Evolutionary conservation across 2,329 filamentous ascomycete genomes (phyloP).

Genomic region (Colletotrichum spinosum): DNA sequence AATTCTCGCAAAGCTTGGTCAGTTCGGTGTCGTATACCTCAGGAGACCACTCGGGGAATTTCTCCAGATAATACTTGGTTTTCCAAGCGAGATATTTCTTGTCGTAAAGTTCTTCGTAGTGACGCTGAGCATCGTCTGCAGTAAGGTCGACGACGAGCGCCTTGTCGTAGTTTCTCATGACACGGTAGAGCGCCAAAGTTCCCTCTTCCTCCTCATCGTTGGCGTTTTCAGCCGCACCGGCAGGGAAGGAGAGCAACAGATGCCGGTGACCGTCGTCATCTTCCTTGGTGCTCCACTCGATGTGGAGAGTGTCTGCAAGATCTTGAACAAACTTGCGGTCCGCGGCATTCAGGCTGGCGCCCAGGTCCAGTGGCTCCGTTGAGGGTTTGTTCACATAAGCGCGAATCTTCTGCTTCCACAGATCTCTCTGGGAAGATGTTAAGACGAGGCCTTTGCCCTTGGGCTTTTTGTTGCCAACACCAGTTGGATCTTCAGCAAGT

Average conservation of each 20-base stretch:
- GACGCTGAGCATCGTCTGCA: conserved; percentile 80
- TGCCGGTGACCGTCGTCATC: conserved; percentile 67
- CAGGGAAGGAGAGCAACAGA: conserved; percentile 63
- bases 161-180: conserved; percentile 91
- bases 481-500: conserved; percentile 70
- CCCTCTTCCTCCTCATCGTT: conserved; percentile 86
- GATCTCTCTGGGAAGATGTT: conserved; percentile 81
- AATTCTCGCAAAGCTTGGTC: conserved; percentile 89
- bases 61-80: conserved; percentile 89
- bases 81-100: conserved; percentile 94
- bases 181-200: conserved; percentile 83
- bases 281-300: conserved; percentile 69
- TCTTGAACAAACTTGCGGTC: conserved; percentile 96
- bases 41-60: conserved; percentile 87
- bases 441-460: conserved; percentile 75
- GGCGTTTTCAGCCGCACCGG: conserved; percentile 71
- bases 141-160: conserved; percentile 86
- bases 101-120: conserved; percentile 88
- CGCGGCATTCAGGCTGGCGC: conserved; percentile 77
- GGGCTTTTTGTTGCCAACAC: conserved; percentile 62
- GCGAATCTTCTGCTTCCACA: conserved; percentile 85
- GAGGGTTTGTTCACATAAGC: conserved; percentile 81
- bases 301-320: conserved; percentile 73
- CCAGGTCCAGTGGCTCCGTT: conserved; percentile 76
- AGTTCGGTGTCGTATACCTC: conserved; percentile 82